phyloP scores from a whole-genome alignment of 1,284 basidiomycete genomes.

The Phaffia rhodozyma region DNA sequence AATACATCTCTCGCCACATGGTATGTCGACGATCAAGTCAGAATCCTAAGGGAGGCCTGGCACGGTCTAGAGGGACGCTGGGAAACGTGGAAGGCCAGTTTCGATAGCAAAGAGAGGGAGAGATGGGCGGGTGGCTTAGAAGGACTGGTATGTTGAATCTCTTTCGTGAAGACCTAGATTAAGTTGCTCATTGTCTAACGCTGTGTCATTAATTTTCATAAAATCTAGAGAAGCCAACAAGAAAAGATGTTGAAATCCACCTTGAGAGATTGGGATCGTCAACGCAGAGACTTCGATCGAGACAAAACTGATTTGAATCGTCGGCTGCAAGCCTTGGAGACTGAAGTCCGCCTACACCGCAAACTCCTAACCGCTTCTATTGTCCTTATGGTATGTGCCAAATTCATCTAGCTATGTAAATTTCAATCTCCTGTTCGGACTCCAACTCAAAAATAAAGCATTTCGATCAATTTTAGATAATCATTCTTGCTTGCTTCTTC shows the following conservation, averaged over 20 bases:
- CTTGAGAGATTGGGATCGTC: slow-evolving; percentile 29
- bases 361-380: slow-evolving; percentile 2
- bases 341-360: slow-evolving; percentile 24
- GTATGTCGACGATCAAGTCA: slow-evolving; percentile 84
- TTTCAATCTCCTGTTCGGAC: slow-evolving; percentile 30
- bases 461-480: slow-evolving; percentile 26
- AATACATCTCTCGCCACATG: slow-evolving; percentile 77
- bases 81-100: slow-evolving; percentile 13
- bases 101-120: slow-evolving; percentile 3
- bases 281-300: slow-evolving; percentile 25
- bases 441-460: slow-evolving; percentile 26
- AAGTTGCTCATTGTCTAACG: background rate
- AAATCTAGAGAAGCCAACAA: slow-evolving; percentile 27
- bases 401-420: slow-evolving; percentile 24
- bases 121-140: slow-evolving; percentile 21
- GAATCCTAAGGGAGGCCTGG: slow-evolving; percentile 56
- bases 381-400: slow-evolving; percentile 5
- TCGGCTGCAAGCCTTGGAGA: slow-evolving; percentile 26
- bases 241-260: slow-evolving; percentile 30
- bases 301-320: slow-evolving; percentile 26
- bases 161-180: background rate
- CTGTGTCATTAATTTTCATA: background rate
- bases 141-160: slow-evolving; percentile 27
- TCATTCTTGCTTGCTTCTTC: slow-evolving; percentile 8
- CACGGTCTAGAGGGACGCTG: slow-evolving; percentile 22